Evolutionary conservation across 768 basidiomycete genomes (phyloP).

Genomic region (Lanmaoa pseudosensibilis): DNA sequence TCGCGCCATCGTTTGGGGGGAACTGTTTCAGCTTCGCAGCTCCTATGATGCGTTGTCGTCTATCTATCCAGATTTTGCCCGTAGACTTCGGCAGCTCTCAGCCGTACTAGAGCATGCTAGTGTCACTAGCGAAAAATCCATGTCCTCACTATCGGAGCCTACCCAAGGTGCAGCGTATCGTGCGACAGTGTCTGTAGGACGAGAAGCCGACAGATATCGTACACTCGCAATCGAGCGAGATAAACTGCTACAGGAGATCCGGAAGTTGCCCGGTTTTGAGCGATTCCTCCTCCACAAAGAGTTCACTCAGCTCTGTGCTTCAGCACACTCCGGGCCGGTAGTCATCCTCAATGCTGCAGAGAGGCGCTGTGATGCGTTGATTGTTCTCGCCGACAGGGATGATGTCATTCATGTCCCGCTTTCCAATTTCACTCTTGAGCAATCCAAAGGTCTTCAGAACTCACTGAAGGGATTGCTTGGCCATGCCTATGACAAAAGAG

Average conservation of each 20-base stretch:
- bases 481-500: too few relatives aligned
- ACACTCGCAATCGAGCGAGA: neutral
- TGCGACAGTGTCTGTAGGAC: too few relatives aligned
- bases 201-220: neutral
- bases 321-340: neutral
- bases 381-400: neutral
- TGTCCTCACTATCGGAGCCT: neutral
- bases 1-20: constrained; percentile 3
- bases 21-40: constrained; percentile 7
- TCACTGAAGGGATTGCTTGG: too few relatives aligned
- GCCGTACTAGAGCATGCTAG: neutral
- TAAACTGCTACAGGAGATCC: neutral
- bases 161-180: too few relatives aligned
- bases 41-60: neutral
- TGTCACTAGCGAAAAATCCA: neutral
- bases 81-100: neutral
- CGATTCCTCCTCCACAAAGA: neutral
- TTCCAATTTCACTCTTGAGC: too few relatives aligned
- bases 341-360: neutral
- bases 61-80: neutral
- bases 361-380: neutral
- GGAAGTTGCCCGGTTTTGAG: neutral
- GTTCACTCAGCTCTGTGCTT: neutral
- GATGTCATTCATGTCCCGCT: too few relatives aligned
- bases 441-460: too few relatives aligned